A percentile compares a stretch with the other conserved stretches of the same genome.
These are phyloP conservation scores for Mortierella sp. DNA, from an alignment of 371 early-diverging fungal species.

Conservation along the genomic window DNA sequence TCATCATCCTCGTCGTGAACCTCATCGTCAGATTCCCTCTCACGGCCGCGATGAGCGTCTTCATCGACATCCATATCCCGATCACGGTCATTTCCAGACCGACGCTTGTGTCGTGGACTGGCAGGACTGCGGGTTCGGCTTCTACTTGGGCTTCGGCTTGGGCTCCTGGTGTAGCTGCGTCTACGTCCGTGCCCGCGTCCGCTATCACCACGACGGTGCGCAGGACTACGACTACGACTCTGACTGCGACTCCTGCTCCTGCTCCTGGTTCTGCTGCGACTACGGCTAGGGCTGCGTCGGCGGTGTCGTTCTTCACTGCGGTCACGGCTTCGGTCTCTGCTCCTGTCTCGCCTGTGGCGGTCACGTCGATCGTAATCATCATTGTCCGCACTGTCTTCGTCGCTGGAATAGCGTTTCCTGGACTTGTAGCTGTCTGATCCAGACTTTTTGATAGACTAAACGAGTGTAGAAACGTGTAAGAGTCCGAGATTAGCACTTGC, in stretches of 20 bases:
- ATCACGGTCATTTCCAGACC: slow-evolving; percentile 11
- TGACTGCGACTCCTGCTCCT: slow-evolving; percentile 34
- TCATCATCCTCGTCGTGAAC: slow-evolving; percentile 46
- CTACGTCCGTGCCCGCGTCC: slow-evolving; percentile 11
- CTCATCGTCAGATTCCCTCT: slow-evolving; percentile 26
- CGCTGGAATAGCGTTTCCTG: slow-evolving; percentile 47
- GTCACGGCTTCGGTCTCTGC: slow-evolving; percentile 32
- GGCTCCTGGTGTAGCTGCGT: slow-evolving; percentile 23
- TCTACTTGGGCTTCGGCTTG: slow-evolving; percentile 32
- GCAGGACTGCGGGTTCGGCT: slow-evolving; percentile 37
- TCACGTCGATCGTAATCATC: slow-evolving; percentile 38
- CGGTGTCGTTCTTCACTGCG: slow-evolving; percentile 25
- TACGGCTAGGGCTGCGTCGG: slow-evolving; percentile 14
- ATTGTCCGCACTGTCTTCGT: slow-evolving; percentile 40
- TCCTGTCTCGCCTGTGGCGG: slow-evolving; percentile 30
- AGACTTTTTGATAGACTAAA: slow-evolving; percentile 51
- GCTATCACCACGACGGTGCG: background rate
- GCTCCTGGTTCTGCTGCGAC: slow-evolving; percentile 19
- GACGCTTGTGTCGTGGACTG: slow-evolving; percentile 30
- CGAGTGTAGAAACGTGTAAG: background rate
- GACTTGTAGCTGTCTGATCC: slow-evolving; percentile 52
- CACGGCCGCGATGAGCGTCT: slow-evolving; percentile 8
- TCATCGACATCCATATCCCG: slow-evolving; percentile 21
- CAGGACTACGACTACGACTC: slow-evolving; percentile 17
- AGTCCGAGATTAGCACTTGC: background rate